Conservation (phyloP, 1,284 basidiomycete genomes). For the Fomitopsis pinicola region DNA sequence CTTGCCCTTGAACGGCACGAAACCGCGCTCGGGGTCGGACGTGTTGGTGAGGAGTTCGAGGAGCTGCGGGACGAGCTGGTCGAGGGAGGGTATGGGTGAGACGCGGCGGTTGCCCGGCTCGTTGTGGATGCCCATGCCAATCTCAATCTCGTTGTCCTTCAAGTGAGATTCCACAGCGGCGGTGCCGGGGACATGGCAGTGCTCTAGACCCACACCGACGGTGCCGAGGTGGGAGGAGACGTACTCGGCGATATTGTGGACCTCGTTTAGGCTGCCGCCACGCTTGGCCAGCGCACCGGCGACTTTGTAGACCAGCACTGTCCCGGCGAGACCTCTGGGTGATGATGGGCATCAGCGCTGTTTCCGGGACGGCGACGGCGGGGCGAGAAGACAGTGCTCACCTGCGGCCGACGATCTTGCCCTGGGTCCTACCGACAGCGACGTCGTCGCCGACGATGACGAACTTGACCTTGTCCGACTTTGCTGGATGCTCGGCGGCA, state of each 20-base stretch:
- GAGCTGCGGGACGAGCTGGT: slow-evolving; percentile 68
- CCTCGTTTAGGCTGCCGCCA: slow-evolving; percentile 71
- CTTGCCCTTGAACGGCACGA: slow-evolving; percentile 71
- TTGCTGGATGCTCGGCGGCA: slow-evolving; percentile 65
- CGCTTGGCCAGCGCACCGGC: slow-evolving; percentile 78
- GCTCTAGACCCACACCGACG: slow-evolving; percentile 88
- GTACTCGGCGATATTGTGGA: slow-evolving; percentile 68
- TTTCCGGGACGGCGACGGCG: background rate
- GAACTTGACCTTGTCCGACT: slow-evolving; percentile 69
- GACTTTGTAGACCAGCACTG: slow-evolving; percentile 89
- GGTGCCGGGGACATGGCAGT: slow-evolving; percentile 90
- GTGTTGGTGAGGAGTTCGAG: slow-evolving; percentile 72
- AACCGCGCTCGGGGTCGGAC: slow-evolving; percentile 79
- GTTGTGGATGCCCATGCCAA: slow-evolving; percentile 92
- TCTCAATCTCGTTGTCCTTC: slow-evolving; percentile 68
- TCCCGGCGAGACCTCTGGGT: slow-evolving; percentile 82
- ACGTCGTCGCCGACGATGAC: slow-evolving; percentile 92
- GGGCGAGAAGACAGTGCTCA: slow-evolving; percentile 16
- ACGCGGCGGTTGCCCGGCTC: slow-evolving; percentile 77
- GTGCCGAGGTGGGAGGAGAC: slow-evolving; percentile 70
- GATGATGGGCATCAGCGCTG: background rate
- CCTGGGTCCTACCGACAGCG: slow-evolving; percentile 77
- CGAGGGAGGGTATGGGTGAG: slow-evolving; percentile 66
- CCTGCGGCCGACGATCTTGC: slow-evolving; percentile 79
- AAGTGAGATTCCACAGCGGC: slow-evolving; percentile 58